These are phyloP conservation scores for Suillus variegatus DNA, from an alignment of 768 basidiomycete species.

Conservation along the genomic window DNA sequence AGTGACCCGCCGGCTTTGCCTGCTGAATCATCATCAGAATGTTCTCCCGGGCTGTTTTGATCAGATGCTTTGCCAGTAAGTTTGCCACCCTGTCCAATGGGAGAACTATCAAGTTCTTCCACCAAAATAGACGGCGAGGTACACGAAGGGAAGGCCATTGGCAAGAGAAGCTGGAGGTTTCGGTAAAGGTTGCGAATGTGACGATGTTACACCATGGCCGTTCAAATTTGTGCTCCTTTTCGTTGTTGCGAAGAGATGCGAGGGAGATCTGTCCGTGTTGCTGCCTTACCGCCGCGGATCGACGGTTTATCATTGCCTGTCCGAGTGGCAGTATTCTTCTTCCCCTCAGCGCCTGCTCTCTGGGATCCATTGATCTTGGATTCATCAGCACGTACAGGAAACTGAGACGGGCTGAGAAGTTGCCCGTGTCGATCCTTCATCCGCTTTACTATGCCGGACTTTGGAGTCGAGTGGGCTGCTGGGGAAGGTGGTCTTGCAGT, in stretches of 20 bases:
- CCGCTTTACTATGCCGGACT: constrained; percentile 37
- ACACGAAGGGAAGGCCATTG: constrained; percentile 34
- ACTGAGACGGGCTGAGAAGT: not conserved
- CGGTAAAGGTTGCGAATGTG: not conserved
- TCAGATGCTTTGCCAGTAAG: constrained; percentile 16
- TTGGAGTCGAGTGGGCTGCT: constrained; percentile 23
- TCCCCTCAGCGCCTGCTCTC: not conserved
- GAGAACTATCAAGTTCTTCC: constrained; percentile 38
- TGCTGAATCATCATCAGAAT: constrained; percentile 7
- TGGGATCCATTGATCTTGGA: not conserved
- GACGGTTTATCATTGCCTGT: not conserved
- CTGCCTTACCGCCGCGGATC: not conserved
- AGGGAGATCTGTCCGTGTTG: not conserved
- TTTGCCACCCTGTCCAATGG: not conserved
- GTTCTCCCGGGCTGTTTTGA: constrained; percentile 1
- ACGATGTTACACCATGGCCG: not conserved
- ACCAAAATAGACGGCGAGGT: constrained; percentile 24
- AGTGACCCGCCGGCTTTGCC: constrained; percentile 30
- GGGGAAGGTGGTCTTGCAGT: constrained; percentile 4
- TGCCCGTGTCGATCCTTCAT: constrained; percentile 40
- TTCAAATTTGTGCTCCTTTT: too few relatives aligned
- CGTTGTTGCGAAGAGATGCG: not conserved
- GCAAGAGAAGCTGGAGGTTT: constrained; percentile 15
- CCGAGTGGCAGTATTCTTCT: not conserved
- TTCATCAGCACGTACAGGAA: constrained; percentile 2